These are phyloP conservation scores for Penicillium sp. DNA, from an alignment of 2,329 filamentous ascomycete genomes.

Conservation along the genomic window DNA sequence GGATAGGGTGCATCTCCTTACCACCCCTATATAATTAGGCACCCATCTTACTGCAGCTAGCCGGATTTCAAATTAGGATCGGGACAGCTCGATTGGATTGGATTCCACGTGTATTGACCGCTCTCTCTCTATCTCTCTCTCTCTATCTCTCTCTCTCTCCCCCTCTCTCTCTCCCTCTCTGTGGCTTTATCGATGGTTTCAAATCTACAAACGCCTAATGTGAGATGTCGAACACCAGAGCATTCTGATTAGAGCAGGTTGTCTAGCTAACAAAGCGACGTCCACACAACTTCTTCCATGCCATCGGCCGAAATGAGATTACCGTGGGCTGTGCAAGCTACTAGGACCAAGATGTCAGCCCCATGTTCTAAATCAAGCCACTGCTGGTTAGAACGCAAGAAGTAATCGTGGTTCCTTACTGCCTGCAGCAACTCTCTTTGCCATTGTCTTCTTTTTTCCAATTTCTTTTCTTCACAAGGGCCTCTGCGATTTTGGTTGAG, in stretches of 20 bases:
- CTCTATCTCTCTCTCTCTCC: not conserved
- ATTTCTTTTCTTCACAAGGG: not conserved
- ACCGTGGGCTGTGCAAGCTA: not conserved
- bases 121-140: not conserved
- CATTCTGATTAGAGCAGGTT: not conserved
- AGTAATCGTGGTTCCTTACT: not conserved
- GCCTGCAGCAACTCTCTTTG: not conserved
- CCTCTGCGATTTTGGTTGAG: not conserved
- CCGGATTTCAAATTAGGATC: not conserved
- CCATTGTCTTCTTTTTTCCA: not conserved
- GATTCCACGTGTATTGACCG: not conserved
- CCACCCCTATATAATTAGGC: not conserved
- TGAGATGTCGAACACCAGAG: not conserved
- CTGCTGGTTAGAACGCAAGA: not conserved
- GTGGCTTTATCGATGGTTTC: not conserved
- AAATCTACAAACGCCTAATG: not conserved
- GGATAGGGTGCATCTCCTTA: too few species aligned
- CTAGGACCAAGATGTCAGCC: not conserved
- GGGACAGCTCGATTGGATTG: not conserved
- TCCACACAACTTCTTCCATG: not conserved
- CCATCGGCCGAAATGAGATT: not conserved
- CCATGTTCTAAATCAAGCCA: not conserved
- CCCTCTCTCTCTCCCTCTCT: not conserved
- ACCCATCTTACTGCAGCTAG: not conserved
- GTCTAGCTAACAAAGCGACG: too few species aligned